Evolutionary conservation across 805 yeast species (phyloP), one percentile per base, ranked within the genome.

Genomic region (Kazachstania kunashirensis): DNA sequence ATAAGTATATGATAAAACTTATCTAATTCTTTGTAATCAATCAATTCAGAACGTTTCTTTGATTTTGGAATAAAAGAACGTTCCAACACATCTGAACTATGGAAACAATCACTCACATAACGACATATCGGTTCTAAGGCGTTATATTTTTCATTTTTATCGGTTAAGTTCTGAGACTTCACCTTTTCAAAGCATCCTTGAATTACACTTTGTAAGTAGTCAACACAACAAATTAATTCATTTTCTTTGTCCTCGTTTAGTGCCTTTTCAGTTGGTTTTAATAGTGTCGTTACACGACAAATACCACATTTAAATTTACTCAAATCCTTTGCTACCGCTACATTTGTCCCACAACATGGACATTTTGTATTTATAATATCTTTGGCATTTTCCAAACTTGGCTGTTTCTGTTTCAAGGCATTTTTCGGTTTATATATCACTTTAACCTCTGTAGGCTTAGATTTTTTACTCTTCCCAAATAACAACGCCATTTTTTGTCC

Each of bases 291-390:
- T 5, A 79, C 69, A 25, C 64, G 67, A 48, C 94, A 83, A 4
- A 74, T 64, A 0, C 77, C 64, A 50, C 94, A 83, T 39, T 71
- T 68, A 50, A 72, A 77, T 38, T 62, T 67, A 6, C 43, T 27
- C 4, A 57, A 59, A 8, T 48, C 39, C 2, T 53, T 43, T 0
- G 70, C 70, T 33, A 65, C 57, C 35, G 61, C 64, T 21, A 71
- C 46, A 12, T 60, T 39, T 0, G 70, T 62, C 1, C 71, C 72
- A 52, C 77, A 72, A 42, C 77, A 71, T 5, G 59, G 56, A 43
- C 77, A 72, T 29, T 24, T 28, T 5, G 28, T 19, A 17, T n/a
- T 6, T 14, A 14, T 31, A 2, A 29, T n/a, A 17, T 31, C 19
- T 4, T 13, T 11, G 11, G 14, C 21, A n/a, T 27, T 21, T 10